Base-by-base conservation (phyloP, 768 basidiomycete genomes). In the Lactarius quietus region DNA sequence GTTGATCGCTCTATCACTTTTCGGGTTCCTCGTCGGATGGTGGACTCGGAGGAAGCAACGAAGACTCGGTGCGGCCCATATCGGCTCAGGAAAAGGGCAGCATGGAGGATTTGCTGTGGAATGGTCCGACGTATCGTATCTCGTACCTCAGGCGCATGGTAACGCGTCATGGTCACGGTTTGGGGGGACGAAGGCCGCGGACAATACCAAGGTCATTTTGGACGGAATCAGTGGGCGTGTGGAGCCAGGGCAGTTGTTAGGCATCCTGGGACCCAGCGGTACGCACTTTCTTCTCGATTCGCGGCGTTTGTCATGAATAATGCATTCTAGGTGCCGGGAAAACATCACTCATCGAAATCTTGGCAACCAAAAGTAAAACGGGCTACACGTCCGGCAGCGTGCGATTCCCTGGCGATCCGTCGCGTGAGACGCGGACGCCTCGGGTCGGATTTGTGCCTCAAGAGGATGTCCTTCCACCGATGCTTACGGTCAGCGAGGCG, bases 261-360 rank as follows among this genome's bases (percentile, higher is more conserved):
- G 91, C n/a, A 85, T 97, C 62, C 82, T 98, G 3, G 95, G 95
- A 0, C 94, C 95, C 0, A 92, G 90, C 70, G 95, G 94, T 80
- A 71, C 67, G 76, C 77, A 20, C 7, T 51, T 60, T 55, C 18
- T 51, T 28, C 35, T 39, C 36, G 23, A n/a, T 6, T 2, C 3
- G 28, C 20, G 52, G 26, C 3, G 15, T 18, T 33, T 48, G 4
- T 35, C 55, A 28, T 33, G 38, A 39, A 35, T 35, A 17, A 33
- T 33, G 4, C 28, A 57, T 6, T 53, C 31, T 26, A 86, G 87
- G 88, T 62, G 92, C 93, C 20, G 94, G 94, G 51, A 96, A 96
- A 75, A 93, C 92, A 0, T 94, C 95, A 0, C 79, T 98, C 41
- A 88, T 97, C 20, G 95, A 98, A 72, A 85, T 97, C 41, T 83